Base-by-base conservation (phyloP, 179 eudicot species). In the Silene vulgaris region DNA sequence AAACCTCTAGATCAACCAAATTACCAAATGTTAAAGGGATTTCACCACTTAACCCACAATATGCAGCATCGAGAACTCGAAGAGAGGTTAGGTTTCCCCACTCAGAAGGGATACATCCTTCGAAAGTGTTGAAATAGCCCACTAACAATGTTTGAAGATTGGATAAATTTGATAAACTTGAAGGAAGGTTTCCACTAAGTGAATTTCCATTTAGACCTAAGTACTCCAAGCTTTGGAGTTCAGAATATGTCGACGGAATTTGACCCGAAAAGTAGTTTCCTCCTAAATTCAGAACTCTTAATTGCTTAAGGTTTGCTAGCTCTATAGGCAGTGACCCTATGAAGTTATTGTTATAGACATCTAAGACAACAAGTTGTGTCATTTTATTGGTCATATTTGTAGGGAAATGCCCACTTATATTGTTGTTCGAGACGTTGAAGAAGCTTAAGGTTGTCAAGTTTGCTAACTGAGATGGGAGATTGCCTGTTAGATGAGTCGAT, bases 71-170 rank as follows among this genome's bases (percentile, higher is more conserved):
- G 0, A 92, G 80, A 11, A 76, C 2, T 16, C 37, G 77, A 0
- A 92, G 83, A 4, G 87, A 76, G 20, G 63, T 67, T 2, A 92
- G 63, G 0, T 11, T 19, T 50, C 91, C 97, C 65, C 90, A 80
- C 60, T 89, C 96, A 3, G 74, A 70, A 2, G 97, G 97, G 11
- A 92, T 90, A 0, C 90, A 87, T 20, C 96, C 97, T 1, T 70
- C 61, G 16, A 79, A 92, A 0, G 43, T 6, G 65, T 92, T 92
- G 78, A 0, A 85, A 65, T 82, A 87, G 1, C 96, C 93, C 12
- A 92, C 65, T n/a, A 4, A 62, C 19, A 90, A 79, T 12, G 37
- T 57, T 26, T 76, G 64, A 16, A 92, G 90, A 19, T 78, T 81
- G 13, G 82, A 66, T n/a, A 92, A 48, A 11, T 37, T 60, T 8